Evolutionary conservation across 1,139 yeast genomes (phyloP).

Genomic region (Schwanniomyces etchellsii): DNA sequence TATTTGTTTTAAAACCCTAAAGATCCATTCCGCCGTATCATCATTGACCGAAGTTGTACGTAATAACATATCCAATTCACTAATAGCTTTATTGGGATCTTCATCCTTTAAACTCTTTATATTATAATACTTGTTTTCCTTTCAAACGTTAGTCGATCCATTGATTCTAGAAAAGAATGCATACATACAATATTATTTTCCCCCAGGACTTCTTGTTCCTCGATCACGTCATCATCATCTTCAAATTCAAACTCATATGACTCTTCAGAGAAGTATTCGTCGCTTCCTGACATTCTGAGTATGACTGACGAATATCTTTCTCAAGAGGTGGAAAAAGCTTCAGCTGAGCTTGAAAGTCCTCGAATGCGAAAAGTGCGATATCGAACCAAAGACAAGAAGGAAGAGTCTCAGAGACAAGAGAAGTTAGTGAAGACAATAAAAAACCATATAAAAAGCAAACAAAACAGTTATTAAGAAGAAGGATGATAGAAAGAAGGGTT

Average conservation of each 20-base stretch:
- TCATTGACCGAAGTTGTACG: constrained; percentile 12
- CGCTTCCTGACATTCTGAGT: constrained; percentile 48
- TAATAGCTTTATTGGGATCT: constrained; percentile 42
- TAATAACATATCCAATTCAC: constrained; percentile 33
- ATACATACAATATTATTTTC: constrained; percentile 16
- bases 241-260: constrained; percentile 65
- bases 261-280: constrained; percentile 53
- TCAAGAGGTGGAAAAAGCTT: too few relatives aligned
- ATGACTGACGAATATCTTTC: not conserved
- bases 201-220: constrained; percentile 22
- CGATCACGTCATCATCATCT: constrained; percentile 47
- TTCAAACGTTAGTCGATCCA: constrained; percentile 5
- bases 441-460: too few relatives aligned
- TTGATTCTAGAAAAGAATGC: not conserved
- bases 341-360: too few relatives aligned
- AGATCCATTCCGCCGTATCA: constrained; percentile 35
- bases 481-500: too few relatives aligned
- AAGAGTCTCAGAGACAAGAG: too few relatives aligned
- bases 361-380: too few relatives aligned
- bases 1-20: constrained; percentile 62
- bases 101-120: constrained; percentile 66
- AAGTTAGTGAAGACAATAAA: too few relatives aligned
- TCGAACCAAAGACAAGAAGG: too few relatives aligned
- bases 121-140: constrained; percentile 54
- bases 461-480: too few relatives aligned